Evolutionary conservation across 106 monocot genomes (phyloP), one percentile per base, ranked within the genome.

Genomic region (Dendrobium chrysotoxum): DNA sequence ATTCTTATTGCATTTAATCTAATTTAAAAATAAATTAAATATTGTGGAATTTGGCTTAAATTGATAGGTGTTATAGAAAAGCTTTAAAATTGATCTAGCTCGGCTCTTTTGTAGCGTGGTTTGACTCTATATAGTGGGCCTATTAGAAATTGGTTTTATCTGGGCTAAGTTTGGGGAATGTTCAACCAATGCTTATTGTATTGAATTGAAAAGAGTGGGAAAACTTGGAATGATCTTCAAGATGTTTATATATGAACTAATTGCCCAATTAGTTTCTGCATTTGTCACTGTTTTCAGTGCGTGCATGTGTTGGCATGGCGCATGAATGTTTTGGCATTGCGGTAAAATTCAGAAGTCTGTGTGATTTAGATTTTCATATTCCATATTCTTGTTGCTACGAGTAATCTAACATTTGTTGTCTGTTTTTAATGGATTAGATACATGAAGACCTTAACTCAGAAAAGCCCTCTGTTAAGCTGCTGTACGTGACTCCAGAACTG

Each of bases 401-500:
- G 3, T 10, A 38, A 10, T 41, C 58, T 38, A 39, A 77, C 25
- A 38, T 10, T 50, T 26, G 40, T 76, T 61, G 50, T 41, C 13
- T 39, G 61, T 23, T 85, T 25, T 76, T 40, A 61, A 75, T 50
- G 78, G 53, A 4, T 31, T 77, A 97, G 96, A 94, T 97, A 77
- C 85, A 88, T 86, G 96, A 93, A 81, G 94, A 94, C 75, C 85
- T 97, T 39, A 83, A 90, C 76, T 89, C 86, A 70, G 94, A 90
- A 82, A 94, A 86, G 81, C 96, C 94, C 55, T 87, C 86, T 45
- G 18, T 92, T 47, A 92, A 82, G 76, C 82, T 97, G 79, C 78
- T 97, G 78, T 97, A 97, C 86, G 96, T 94, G 61, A 97, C 96
- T 68, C 96, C 96, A 55, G 96, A 97, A 84, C 81, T 97, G 72